Base-by-base conservation (phyloP, 345 rosid species). In the Durio zibethinus region DNA sequence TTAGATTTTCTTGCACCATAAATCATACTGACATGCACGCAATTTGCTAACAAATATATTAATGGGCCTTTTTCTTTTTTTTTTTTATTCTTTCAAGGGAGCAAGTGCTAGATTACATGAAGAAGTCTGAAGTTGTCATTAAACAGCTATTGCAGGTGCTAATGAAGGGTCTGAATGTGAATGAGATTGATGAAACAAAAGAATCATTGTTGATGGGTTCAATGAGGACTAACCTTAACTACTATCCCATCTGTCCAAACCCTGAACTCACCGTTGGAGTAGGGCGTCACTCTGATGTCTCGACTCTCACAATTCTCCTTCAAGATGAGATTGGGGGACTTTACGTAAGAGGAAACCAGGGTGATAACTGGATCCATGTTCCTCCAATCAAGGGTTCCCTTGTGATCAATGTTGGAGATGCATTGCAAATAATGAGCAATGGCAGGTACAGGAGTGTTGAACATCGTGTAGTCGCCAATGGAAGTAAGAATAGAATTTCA, bases 371-470 rank as follows among this genome's bases (percentile, higher is more conserved):
- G 85, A 76, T 76, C 31, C 75, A 77, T 35, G 76, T 80, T 36
- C 82, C 83, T 11, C 82, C 83, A 0, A 72, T 75, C 12, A 38
- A 78, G 2, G 83, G 82, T 3, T 67, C 82, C 0, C 78, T 80
- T 27, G 73, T 83, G 16, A 60, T 80, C 61, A 80, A 83, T 36
- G n/a, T 61, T 14, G 70, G 83, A 15, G 76, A 83, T 73, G 73
- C 53, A n/a, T 52, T 73, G 35, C 78, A 83, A 54, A 80, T 83
- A 59, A 31, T 83, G 59, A 79, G 85, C 80, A 79, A 82, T 53
- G 80, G 52, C 4, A 1, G 20, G 2, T 82, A 66, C 57, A 66
- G 68, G 45, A 73, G 80, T 23, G 62, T 80, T 0, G 82, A 83
- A 83, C 84, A 80, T 47, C 71, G 73, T 25, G 78, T 60, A 7